phyloP scores from a whole-genome alignment of 75 land plant genomes.

The Cupressus sempervirens region DNA sequence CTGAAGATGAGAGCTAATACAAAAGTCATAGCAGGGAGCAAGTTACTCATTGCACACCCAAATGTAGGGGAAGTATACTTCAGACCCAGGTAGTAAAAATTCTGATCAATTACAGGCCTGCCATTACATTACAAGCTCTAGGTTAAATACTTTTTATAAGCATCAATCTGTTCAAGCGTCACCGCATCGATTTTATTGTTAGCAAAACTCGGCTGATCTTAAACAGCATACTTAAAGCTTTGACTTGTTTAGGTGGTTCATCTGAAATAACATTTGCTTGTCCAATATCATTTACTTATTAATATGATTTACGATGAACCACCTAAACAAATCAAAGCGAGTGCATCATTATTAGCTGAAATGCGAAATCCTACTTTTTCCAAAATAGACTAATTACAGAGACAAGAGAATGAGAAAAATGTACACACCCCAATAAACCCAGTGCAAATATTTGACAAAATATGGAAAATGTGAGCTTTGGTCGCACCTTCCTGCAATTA shows the following conservation, averaged over 20 bases:
- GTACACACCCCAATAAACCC: conserved; percentile 4
- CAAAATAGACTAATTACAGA: neutral
- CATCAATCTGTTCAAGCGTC: neutral
- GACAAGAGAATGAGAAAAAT: neutral
- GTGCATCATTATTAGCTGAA: too few relatives aligned
- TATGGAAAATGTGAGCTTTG: neutral
- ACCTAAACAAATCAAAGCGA: too few relatives aligned
- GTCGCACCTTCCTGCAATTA: conserved; percentile 3
- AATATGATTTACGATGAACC: too few relatives aligned
- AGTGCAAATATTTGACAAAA: conserved; percentile 1
- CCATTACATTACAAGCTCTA: neutral
- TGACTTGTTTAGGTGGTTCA: too few relatives aligned
- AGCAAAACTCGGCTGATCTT: neutral
- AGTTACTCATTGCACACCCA: conserved; percentile 36
- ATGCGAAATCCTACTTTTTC: neutral
- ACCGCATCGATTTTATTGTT: neutral
- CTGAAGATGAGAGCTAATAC: conserved; percentile 32
- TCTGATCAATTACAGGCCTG: conserved; percentile 37
- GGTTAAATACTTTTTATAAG: neutral
- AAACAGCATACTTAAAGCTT: too few relatives aligned
- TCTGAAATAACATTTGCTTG: too few relatives aligned
- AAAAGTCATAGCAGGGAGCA: conserved; percentile 38
- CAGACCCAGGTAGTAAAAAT: conserved; percentile 36
- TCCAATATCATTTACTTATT: too few relatives aligned
- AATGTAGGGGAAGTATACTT: conserved; percentile 40